phyloP scores from a whole-genome alignment of 78 protist species.

The Neovahlkampfia damariscottae region DNA sequence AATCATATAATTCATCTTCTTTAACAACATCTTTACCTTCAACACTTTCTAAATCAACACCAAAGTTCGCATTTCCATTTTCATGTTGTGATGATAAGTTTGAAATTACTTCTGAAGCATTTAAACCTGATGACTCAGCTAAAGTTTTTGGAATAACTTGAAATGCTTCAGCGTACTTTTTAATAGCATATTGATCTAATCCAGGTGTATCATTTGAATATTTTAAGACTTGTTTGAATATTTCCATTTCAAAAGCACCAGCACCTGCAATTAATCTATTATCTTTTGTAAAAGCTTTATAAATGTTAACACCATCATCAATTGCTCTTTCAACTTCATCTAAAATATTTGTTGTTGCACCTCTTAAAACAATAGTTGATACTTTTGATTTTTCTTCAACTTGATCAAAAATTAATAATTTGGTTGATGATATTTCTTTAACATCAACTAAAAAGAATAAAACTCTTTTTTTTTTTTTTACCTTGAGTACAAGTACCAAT shows the following conservation, averaged over 20 bases:
- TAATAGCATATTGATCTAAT: slow-evolving; percentile 88
- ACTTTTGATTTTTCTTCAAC: slow-evolving; percentile 29
- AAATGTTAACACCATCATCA: slow-evolving; percentile 86
- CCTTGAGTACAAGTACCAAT: slow-evolving; percentile 70
- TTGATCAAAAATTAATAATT: slow-evolving; percentile 17
- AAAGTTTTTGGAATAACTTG: slow-evolving; percentile 92
- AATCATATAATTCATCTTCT: slow-evolving; percentile 57
- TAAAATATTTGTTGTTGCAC: slow-evolving; percentile 78
- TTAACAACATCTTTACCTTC: slow-evolving; percentile 21
- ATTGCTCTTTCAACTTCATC: slow-evolving; percentile 97
- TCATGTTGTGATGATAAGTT: slow-evolving; percentile 79
- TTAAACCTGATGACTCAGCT: slow-evolving; percentile 89
- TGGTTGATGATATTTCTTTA: slow-evolving; percentile 23
- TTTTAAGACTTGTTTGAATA: not conserved
- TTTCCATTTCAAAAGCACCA: slow-evolving; percentile 85
- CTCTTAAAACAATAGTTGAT: slow-evolving; percentile 89
- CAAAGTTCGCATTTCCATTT: slow-evolving; percentile 51
- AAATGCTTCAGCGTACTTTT: slow-evolving; percentile 75
- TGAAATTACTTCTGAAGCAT: slow-evolving; percentile 52
- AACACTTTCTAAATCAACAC: slow-evolving; percentile 76
- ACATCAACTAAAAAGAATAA: slow-evolving; percentile 17
- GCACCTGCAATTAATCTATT: slow-evolving; percentile 90
- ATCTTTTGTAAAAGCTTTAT: slow-evolving; percentile 73
- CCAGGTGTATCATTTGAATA: slow-evolving; percentile 58
- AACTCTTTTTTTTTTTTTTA: slow-evolving; percentile 49